Conservation (phyloP, 2,329 filamentous ascomycete species). For the Tolypocladium album region DNA sequence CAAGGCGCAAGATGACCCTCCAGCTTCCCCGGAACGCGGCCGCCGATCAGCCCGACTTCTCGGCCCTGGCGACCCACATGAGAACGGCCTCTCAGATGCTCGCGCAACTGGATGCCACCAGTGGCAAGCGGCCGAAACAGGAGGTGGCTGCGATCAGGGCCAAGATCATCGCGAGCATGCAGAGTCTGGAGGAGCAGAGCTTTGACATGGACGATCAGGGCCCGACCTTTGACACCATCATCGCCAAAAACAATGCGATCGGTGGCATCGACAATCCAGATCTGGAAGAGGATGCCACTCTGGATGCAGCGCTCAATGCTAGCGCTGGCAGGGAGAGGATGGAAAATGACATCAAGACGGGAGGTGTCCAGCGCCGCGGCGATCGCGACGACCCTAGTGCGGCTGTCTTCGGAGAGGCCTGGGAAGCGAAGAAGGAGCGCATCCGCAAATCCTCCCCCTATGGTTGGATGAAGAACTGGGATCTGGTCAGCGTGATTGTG, state of each 20-base stretch:
- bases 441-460: conserved; percentile 77
- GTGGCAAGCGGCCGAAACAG: conserved; percentile 66
- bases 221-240: conserved; percentile 73
- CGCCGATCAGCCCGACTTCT: conserved; percentile 67
- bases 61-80: conserved; percentile 78
- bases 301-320: conserved; percentile 47
- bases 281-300: conserved; percentile 42
- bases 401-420: conserved; percentile 78
- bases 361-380: conserved; percentile 68
- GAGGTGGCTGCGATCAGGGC: conserved; percentile 77
- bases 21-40: conserved; percentile 42
- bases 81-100: conserved; percentile 80
- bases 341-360: conserved; percentile 84
- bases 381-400: conserved; percentile 80
- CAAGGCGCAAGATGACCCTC: conserved; percentile 49
- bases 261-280: conserved; percentile 32
- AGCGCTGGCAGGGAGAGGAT: conserved; percentile 71
- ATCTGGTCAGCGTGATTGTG: conserved; percentile 76
- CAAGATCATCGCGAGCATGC: conserved; percentile 86
- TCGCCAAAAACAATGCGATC: conserved; percentile 56
- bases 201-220: conserved; percentile 66
- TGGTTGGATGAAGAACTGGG: conserved; percentile 86
- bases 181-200: conserved; percentile 74
- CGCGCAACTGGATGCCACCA: conserved; percentile 69
- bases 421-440: conserved; percentile 74